Percentiles rank a stretch among this genome's conserved stretches.
Evolutionary conservation across 1,139 yeast species (phyloP).

Genomic region (Nakaseomyces delphensis): DNA sequence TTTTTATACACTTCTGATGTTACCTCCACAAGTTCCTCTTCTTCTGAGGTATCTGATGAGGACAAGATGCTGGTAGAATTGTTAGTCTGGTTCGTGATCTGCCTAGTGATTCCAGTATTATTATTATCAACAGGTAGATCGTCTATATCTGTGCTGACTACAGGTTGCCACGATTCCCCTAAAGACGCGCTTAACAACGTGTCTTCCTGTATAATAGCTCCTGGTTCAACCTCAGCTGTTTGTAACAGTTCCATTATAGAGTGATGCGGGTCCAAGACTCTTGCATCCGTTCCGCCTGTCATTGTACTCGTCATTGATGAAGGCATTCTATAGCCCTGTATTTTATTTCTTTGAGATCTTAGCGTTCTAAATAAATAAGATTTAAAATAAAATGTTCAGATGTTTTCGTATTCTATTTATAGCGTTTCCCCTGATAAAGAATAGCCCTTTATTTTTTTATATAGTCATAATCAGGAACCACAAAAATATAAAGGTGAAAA

Average conservation of each 20-base stretch:
- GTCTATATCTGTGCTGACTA: constrained; percentile 14
- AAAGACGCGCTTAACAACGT: constrained; percentile 8
- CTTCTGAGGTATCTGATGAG: constrained; percentile 30
- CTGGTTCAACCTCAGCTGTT: constrained; percentile 1
- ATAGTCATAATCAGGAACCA: no score
- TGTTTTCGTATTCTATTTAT: background rate
- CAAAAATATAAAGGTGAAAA: no score
- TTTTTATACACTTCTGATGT: background rate
- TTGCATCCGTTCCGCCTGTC: background rate
- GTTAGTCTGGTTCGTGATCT: constrained; percentile 16
- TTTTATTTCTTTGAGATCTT: background rate
- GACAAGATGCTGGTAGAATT: constrained; percentile 21
- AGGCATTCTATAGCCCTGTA: background rate
- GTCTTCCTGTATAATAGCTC: background rate
- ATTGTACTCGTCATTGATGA: background rate
- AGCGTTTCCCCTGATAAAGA: no score
- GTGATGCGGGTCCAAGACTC: constrained; percentile 25
- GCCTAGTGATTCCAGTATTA: constrained; percentile 9
- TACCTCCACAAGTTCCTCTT: constrained; percentile 14
- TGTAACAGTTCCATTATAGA: constrained; percentile 25
- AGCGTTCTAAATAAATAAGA: background rate
- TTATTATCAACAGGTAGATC: constrained; percentile 11
- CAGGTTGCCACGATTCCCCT: constrained; percentile 26
- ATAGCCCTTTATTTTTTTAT: no score
- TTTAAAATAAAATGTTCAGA: background rate